Base-by-base conservation (phyloP, 345 rosid species). In the Hirschfeldia incana region DNA sequence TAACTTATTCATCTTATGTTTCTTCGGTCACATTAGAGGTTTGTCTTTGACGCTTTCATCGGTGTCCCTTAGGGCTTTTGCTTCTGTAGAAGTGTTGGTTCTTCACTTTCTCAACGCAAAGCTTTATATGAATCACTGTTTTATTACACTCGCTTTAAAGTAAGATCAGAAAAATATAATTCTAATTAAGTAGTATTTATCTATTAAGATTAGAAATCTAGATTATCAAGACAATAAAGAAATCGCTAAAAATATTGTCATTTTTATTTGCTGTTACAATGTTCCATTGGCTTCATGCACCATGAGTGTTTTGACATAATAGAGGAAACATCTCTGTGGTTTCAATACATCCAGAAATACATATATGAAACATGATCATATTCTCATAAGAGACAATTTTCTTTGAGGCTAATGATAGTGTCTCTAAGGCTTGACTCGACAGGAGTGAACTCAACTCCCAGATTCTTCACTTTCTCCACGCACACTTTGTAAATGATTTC, bases 381-480 rank as follows among this genome's bases (percentile, higher is more conserved):
- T 49, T n/a, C 55, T 49, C 55, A 49, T 13, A 27, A 30, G 37
- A 70, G 44, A 70, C 44, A 53, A 44, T 80, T 76, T 17, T 80
- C 80, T 65, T 30, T 58, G 76, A 80, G 79, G 21, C 80, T 80
- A 16, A 16, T 8, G 26, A 74, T 5, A 65, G 83, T 55, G 61
- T 80, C 83, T 36, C 11, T 62, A 10, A 80, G 73, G 60, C 64
- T 29, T 21, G 37, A 2, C 11, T 74, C 29, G 5, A 75, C 1
- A 57, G 79, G 75, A 69, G 67, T 80, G 27, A 75, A 80, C 55
- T 75, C 79, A 57, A 80, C 15, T 51, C 73, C 83, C 65, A 80
- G 55, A 10, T 26, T 80, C 72, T 80, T 80, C 55, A 65, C 76
- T 75, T 80, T 80, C 37, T 80, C 83, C 15, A 63, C 6, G 28